phyloP scores from a whole-genome alignment of 1,284 basidiomycete genomes.

The Abortiporus biennis region DNA sequence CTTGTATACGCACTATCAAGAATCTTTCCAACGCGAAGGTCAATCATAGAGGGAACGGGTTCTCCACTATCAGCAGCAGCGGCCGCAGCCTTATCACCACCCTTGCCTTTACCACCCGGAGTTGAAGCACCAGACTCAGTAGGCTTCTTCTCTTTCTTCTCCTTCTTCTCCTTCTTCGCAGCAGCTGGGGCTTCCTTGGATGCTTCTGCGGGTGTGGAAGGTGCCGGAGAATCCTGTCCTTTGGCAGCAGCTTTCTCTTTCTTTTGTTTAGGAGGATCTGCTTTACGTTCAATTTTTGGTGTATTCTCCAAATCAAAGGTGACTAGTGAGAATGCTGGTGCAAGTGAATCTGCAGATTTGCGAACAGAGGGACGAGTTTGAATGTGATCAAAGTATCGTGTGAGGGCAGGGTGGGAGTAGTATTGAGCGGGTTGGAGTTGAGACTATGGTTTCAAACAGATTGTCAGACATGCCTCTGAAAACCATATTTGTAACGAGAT shows the following conservation, averaged over 20 bases:
- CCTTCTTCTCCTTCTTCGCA: conserved; percentile 31
- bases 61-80: conserved; percentile 58
- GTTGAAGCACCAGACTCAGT: conserved; percentile 18
- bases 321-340: conserved; percentile 56
- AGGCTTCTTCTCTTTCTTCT: conserved; percentile 43
- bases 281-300: conserved; percentile 68
- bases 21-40: conserved; percentile 87
- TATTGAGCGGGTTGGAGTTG: conserved; percentile 62
- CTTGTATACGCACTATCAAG: conserved; percentile 57
- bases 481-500: too few species aligned
- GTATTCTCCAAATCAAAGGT: conserved; percentile 71
- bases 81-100: conserved; percentile 38
- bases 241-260: conserved; percentile 50
- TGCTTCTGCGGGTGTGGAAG: conserved; percentile 18
- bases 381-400: conserved; percentile 92
- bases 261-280: conserved; percentile 75
- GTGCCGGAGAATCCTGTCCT: conserved; percentile 16
- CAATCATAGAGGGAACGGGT: conserved; percentile 90
- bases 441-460: conserved; percentile 40
- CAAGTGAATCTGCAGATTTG: conserved; percentile 42
- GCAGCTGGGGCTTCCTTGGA: conserved; percentile 25
- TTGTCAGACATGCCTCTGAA: neutral
- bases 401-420: conserved; percentile 73
- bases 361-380: conserved; percentile 66
- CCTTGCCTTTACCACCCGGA: conserved; percentile 20